Evolutionary conservation across 2,329 filamentous ascomycete genomes (phyloP).

Genomic region (Acrocalymma vagum): DNA sequence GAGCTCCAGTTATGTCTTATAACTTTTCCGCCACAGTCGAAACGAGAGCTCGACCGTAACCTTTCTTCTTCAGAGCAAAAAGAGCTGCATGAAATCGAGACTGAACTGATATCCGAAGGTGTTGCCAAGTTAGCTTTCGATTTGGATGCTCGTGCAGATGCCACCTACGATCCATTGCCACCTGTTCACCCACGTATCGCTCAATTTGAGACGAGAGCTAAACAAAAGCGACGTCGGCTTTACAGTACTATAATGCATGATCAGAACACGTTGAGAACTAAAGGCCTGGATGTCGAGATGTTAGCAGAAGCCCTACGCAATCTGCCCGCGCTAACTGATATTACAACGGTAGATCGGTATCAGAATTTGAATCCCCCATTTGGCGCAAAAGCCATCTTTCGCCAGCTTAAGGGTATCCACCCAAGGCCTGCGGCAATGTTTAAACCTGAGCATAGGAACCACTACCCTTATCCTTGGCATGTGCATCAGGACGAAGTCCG

Average conservation of each 20-base stretch:
- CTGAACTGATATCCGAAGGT: no score
- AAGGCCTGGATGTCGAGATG: slow-evolving; percentile 8
- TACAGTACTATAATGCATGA: slow-evolving; percentile 7
- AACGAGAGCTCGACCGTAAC: not conserved
- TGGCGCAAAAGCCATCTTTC: slow-evolving; percentile 2
- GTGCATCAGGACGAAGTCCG: no score
- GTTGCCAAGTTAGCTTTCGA: not conserved
- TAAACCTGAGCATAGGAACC: not conserved
- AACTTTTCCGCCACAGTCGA: not conserved
- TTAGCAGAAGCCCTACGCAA: slow-evolving; percentile 9
- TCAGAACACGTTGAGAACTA: slow-evolving; percentile 6
- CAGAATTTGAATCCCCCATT: not conserved
- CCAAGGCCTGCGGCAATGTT: slow-evolving; percentile 1
- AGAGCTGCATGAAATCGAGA: not conserved
- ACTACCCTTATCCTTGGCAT: not conserved
- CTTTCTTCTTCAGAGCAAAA: no score
- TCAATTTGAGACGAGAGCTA: not conserved
- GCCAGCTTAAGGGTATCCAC: not conserved
- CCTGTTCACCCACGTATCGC: not conserved
- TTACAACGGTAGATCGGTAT: not conserved
- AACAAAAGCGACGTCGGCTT: slow-evolving; percentile 1
- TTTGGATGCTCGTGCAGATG: not conserved
- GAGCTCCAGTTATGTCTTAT: slow-evolving; percentile 2
- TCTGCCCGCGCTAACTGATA: slow-evolving; percentile 9
- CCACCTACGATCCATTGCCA: not conserved